Evolutionary conservation across 2,329 filamentous ascomycete genomes (phyloP), one percentile per base, ranked within the genome.

Genomic region (Dothidotthia symphoricarpi): DNA sequence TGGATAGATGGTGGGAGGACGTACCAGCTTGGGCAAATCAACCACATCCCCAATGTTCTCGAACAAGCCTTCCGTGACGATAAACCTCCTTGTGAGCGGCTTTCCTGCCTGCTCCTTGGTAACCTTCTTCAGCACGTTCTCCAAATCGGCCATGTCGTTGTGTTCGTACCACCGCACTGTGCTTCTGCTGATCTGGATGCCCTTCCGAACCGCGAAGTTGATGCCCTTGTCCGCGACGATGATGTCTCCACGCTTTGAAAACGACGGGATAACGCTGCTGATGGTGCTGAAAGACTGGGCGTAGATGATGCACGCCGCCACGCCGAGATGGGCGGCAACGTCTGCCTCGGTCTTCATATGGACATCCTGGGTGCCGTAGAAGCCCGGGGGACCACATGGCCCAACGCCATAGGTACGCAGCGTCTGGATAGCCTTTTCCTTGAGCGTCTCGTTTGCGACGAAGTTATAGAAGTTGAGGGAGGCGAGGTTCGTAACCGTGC

Each of bases 381-480:
- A 98, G 49, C 95, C 90, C 5, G 93, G 93, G 13, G 93, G 93
- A 14, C 93, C 93, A 64, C 93, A 98, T 40, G 93, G 91, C 7
- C 93, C 94, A 27, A 98, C 94, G 39, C 93, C 93, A 58, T 98
- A 98, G 14, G 87, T 95, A 43, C 91, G 86, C 26, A 98, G 78
- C 0, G 90, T 94, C 66, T 91, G 85, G 47, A 98, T 89, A 1
- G 91, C 93, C 67, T 95, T 94, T 55, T 96, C 89, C 62, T 95
- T 95, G 58, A 98, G 83, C 24, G 83, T 80, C 46, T 97, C 91
- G 64, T 95, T 96, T 36, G 82, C 81, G 49, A 94, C 88, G 68
- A 98, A 89, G 72, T 98, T 97, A 75, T 95, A 97, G 69, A 93
- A 95, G 68, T 98, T 98, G 72, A 89, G 93, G 2, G 88, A 94